These are phyloP conservation scores for Saccharomyces hybrid DNA, from an alignment of 1,139 yeast species.

Conservation along the genomic window DNA sequence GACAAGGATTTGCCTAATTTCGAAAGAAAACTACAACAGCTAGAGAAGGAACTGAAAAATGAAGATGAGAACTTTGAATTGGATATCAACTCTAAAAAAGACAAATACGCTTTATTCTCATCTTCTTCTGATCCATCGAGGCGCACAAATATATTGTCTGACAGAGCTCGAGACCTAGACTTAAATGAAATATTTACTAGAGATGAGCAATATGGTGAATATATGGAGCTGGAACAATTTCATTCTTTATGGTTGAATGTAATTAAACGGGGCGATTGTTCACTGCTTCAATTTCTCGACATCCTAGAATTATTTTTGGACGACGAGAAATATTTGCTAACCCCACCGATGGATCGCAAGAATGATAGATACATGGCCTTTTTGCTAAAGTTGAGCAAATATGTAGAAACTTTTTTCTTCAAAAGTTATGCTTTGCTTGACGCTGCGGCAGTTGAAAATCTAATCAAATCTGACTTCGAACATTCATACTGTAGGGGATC, in stretches of 20 bases:
- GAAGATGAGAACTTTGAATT: constrained; percentile 30
- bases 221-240: constrained; percentile 46
- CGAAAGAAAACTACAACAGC: constrained; percentile 35
- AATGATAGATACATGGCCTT: constrained; percentile 38
- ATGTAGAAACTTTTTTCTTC: constrained; percentile 40
- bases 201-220: constrained; percentile 59
- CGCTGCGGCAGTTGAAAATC: constrained; percentile 32
- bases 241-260: constrained; percentile 48
- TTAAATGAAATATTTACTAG: constrained; percentile 45
- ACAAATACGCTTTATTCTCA: constrained; percentile 22
- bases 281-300: constrained; percentile 47
- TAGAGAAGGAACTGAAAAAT: constrained; percentile 32
- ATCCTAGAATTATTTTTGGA: constrained; percentile 34
- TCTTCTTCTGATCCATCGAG: constrained; percentile 7
- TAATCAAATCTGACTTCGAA: constrained; percentile 34
- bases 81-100: constrained; percentile 19
- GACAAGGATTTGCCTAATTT: constrained; percentile 36
- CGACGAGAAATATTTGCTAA: constrained; percentile 17
- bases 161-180: constrained; percentile 43
- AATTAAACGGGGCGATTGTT: constrained; percentile 26
- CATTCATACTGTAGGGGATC: constrained; percentile 9
- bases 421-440: constrained; percentile 47
- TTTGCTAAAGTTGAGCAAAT: constrained; percentile 37
- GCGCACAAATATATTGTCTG: constrained; percentile 37
- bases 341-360: constrained; percentile 28